Evolutionary conservation across 306 rosid genomes (phyloP).

Genomic region (Mimosa pudica): DNA sequence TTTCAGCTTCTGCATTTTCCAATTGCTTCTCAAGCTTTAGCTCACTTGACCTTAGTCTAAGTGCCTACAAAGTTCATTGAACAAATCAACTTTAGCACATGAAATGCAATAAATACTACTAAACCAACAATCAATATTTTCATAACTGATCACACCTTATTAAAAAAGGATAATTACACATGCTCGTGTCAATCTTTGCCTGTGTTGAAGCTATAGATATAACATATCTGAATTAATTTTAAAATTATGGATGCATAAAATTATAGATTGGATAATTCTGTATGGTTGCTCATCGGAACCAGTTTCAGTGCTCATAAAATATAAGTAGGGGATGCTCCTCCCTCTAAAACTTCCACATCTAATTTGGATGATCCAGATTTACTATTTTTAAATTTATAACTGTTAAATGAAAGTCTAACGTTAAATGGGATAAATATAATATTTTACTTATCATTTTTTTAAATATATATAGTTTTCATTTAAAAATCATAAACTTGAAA

Average conservation of each 20-base stretch:
- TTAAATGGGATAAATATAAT: too few species aligned
- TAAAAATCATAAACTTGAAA: too few species aligned
- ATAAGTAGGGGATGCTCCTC: too few species aligned
- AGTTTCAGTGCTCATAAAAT: too few species aligned
- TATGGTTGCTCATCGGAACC: background rate
- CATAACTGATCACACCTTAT: conserved; percentile 4
- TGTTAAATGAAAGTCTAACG: too few species aligned
- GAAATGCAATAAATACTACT: conserved; percentile 25
- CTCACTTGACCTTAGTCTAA: conserved; percentile 87
- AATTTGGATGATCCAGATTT: too few species aligned
- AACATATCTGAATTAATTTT: conserved; percentile 10
- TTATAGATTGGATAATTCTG: conserved; percentile 8
- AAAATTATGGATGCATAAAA: background rate
- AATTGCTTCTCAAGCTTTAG: conserved; percentile 89
- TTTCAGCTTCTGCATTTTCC: conserved; percentile 82
- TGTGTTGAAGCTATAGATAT: conserved; percentile 1
- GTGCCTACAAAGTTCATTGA: conserved; percentile 63
- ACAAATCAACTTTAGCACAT: conserved; percentile 28
- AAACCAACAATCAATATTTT: conserved; percentile 24
- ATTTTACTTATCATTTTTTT: too few species aligned
- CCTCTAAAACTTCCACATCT: too few species aligned
- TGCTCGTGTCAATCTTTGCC: background rate
- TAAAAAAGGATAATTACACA: conserved; percentile 1
- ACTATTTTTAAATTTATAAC: too few species aligned
- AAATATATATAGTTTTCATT: too few species aligned